Base-by-base conservation (phyloP, 163 green algal species). In the Prototheca wickerhamii region DNA sequence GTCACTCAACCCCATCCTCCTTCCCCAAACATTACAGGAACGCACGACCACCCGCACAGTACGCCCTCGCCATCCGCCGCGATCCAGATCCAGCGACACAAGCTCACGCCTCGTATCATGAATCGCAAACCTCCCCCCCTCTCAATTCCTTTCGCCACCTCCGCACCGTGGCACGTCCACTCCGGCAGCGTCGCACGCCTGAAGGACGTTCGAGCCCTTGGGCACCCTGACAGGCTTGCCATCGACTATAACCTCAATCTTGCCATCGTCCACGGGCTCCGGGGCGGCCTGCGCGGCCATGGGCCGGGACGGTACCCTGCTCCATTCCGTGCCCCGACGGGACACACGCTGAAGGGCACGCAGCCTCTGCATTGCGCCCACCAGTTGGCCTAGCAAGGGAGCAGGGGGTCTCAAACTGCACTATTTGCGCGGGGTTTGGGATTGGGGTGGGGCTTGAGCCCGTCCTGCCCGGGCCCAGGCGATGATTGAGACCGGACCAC, bases 131-230 rank as follows among this genome's bases (percentile, higher is more conserved):
- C n/a, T n/a, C n/a, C n/a, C n/a, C n/a, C n/a, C n/a, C n/a, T n/a
- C n/a, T n/a, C n/a, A n/a, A n/a, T n/a, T n/a, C n/a, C n/a, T n/a
- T n/a, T n/a, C n/a, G 33, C 55, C 8, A 18, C 15, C 31, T 43
- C 32, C 69, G 28, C 61, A 85, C 82, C 92, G 80, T 4, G 93
- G 93, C 32, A 99, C 91, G 71, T 98, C 90, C 23, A 98, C 81
- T 50, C 94, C 94, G 37, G 92, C 93, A 46, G 86, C 89, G 58
- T 98, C 90, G 77, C 93, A 99, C 1, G 93, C 92, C 67, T 95
- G 84, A 51, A 99, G 76, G 21, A 99, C 91, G 33, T 82, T 94
- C 3, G 75, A 79, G 50, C 84, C 89, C 74, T 97, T 98, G 20
- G 87, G 84, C 20, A 99, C 78, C 18, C 84, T 73, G 2, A 97